phyloP scores from a whole-genome alignment of 2,329 filamentous ascomycete genomes.

The Juglanconis juglandina region DNA sequence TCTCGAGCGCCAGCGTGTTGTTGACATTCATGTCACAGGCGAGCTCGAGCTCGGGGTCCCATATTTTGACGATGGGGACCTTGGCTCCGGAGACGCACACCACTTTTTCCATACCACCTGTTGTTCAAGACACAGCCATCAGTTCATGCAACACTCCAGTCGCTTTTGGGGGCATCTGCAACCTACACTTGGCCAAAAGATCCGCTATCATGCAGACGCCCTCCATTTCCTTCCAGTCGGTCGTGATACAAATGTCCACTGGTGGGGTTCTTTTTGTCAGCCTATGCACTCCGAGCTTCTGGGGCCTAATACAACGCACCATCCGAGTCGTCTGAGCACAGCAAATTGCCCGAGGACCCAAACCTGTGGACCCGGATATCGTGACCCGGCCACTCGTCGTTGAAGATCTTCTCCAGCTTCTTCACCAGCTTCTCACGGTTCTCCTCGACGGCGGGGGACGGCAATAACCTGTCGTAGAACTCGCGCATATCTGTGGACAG shows the following conservation, averaged over 20 bases:
- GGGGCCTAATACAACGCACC: constrained; percentile 53
- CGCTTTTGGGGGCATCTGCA: not conserved
- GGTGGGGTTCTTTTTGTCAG: constrained; percentile 28
- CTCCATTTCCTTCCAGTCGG: constrained; percentile 80
- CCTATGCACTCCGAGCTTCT: not conserved
- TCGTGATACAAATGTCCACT: constrained; percentile 99
- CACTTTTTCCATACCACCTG: constrained; percentile 94
- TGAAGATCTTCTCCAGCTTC: constrained; percentile 85
- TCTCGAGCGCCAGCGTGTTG: constrained; percentile 90
- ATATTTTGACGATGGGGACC: constrained; percentile 97
- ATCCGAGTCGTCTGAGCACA: constrained; percentile 95
- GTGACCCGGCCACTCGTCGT: constrained; percentile 85
- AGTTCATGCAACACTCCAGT: constrained; percentile 3
- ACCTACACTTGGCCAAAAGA: constrained; percentile 77
- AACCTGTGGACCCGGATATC: constrained; percentile 90
- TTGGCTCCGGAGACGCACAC: constrained; percentile 93
- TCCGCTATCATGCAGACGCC: constrained; percentile 88
- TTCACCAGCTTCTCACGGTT: constrained; percentile 72
- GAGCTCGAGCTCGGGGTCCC: constrained; percentile 87
- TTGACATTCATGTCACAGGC: constrained; percentile 99
- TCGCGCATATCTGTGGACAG: constrained; percentile 80
- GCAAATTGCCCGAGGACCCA: constrained; percentile 93
- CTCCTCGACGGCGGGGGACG: constrained; percentile 73
- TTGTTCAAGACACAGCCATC: constrained; percentile 42
- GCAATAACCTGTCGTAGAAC: constrained; percentile 80